Percentiles rank a stretch among this genome's conserved stretches.
Conservation (phyloP, 306 rosid genomes). For the Medicago lupulina region DNA sequence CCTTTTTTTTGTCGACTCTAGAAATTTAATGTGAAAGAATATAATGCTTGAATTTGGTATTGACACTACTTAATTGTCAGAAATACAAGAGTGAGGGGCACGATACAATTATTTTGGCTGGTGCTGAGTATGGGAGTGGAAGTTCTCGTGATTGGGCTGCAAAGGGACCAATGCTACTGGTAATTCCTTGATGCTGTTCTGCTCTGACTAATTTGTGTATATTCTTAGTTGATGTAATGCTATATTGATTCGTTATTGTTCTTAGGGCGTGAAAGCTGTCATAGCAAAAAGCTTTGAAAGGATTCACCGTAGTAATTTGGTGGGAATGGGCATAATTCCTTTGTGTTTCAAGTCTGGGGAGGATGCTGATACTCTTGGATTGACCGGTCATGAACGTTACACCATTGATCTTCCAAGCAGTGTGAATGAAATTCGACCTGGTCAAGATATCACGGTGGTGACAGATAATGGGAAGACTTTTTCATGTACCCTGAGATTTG, state of each 20-base stretch:
- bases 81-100: constrained; percentile 83
- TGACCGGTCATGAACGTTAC: constrained; percentile 82
- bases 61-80: constrained; percentile 51
- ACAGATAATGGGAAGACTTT: constrained; percentile 76
- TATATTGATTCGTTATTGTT: not conserved
- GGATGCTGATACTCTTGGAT: constrained; percentile 86
- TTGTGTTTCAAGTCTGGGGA: constrained; percentile 85
- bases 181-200: constrained; percentile 39
- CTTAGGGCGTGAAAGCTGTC: constrained; percentile 96
- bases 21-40: constrained; percentile 5
- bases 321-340: constrained; percentile 94
- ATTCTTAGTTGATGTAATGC: constrained; percentile 6
- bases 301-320: constrained; percentile 96
- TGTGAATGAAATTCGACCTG: constrained; percentile 79
- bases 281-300: constrained; percentile 95
- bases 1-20: not conserved
- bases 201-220: constrained; percentile 6
- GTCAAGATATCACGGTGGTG: constrained; percentile 79
- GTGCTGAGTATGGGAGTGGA: constrained; percentile 97
- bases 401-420: constrained; percentile 82
- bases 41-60: constrained; percentile 22
- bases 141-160: constrained; percentile 99
- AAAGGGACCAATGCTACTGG: constrained; percentile 95
- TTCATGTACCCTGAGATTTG: constrained; percentile 71
- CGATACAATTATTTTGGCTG: constrained; percentile 79